Evolutionary conservation across 2,329 filamentous ascomycete genomes (phyloP).

Genomic region (Apiospora pterosperma): DNA sequence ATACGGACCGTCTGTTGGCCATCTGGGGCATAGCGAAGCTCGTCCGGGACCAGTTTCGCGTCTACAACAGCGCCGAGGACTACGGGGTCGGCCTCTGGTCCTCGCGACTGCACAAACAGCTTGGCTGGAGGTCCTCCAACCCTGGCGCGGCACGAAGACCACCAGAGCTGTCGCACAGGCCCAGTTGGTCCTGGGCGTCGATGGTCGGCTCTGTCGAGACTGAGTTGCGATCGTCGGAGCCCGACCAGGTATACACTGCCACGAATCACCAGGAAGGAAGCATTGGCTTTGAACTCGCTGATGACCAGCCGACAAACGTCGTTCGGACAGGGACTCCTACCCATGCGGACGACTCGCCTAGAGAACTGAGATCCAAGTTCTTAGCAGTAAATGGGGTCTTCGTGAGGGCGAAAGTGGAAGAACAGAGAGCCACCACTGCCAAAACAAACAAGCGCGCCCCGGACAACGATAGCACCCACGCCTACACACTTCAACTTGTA

Average conservation of each 20-base stretch:
- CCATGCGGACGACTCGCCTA: not conserved
- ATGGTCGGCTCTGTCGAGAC: slow-evolving; percentile 10
- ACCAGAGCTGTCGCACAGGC: not conserved
- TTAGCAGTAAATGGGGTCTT: not conserved
- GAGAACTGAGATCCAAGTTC: not conserved
- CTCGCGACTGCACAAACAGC: slow-evolving; percentile 12
- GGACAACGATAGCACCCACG: no score
- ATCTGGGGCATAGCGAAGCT: slow-evolving; percentile 17
- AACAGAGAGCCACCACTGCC: not conserved
- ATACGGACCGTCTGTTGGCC: slow-evolving; percentile 13
- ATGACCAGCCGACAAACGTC: not conserved
- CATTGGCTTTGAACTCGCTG: not conserved
- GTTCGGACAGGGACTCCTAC: not conserved
- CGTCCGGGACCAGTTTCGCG: slow-evolving; percentile 11
- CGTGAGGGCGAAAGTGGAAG: not conserved
- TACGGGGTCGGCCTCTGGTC: slow-evolving; percentile 16
- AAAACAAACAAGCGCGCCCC: not conserved
- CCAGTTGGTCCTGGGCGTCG: slow-evolving; percentile 9
- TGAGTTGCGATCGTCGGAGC: not conserved
- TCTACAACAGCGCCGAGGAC: not conserved
- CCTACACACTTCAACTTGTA: not conserved
- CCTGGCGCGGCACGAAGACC: not conserved
- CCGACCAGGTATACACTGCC: not conserved
- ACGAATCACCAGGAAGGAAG: not conserved
- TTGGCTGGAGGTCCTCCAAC: slow-evolving; percentile 13